Percentiles rank a stretch among this genome's conserved stretches.
Conservation (phyloP, 495 filamentous ascomycete species). For the Sordaria brevicollis region DNA sequence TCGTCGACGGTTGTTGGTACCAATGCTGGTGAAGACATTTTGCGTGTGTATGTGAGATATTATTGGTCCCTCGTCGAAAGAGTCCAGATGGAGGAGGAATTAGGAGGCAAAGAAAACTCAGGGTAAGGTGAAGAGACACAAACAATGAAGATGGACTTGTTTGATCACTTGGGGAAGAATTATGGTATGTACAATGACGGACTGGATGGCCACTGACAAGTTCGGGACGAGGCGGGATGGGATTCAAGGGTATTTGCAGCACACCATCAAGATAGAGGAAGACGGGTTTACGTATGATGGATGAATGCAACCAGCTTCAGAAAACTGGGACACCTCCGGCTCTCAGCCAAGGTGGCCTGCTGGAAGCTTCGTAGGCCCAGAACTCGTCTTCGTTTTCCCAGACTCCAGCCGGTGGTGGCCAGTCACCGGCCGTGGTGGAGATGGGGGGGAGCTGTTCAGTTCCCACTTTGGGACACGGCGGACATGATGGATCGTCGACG, state of each 20-base stretch:
- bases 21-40: slow-evolving; percentile 9
- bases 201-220: neutral
- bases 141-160: neutral
- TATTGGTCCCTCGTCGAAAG: neutral
- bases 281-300: neutral
- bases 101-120: neutral
- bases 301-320: neutral
- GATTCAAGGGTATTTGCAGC: neutral
- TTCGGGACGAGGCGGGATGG: neutral
- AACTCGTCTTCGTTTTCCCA: neutral
- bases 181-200: neutral
- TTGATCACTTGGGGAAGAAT: neutral
- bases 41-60: slow-evolving; percentile 1
- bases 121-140: neutral
- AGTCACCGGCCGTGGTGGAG: neutral
- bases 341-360: neutral
- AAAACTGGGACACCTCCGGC: neutral
- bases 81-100: neutral
- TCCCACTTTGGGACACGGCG: neutral
- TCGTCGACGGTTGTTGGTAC: slow-evolving; percentile 9
- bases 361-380: neutral
- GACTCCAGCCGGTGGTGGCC: neutral
- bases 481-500: neutral
- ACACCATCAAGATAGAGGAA: neutral
- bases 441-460: neutral